These are phyloP conservation scores for Camelina sativa DNA, from an alignment of 345 rosid genomes.

Conservation along the genomic window DNA sequence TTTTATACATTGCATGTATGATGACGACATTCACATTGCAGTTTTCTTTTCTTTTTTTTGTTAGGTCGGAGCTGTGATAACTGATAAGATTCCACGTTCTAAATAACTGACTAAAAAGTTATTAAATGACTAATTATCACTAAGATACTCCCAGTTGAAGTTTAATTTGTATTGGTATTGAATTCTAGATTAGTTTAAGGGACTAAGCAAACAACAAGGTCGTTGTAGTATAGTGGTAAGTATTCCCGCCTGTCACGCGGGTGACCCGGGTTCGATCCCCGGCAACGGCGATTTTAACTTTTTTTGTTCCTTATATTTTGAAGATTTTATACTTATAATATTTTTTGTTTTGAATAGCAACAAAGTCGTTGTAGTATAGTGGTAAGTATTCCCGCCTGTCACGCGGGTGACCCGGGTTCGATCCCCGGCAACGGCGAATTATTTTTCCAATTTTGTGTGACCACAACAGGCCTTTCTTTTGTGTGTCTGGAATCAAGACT, in stretches of 20 bases:
- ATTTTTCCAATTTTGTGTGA: too few species aligned
- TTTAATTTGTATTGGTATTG: too few species aligned
- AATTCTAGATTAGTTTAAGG: too few species aligned
- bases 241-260: constrained; percentile 95
- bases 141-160: background rate
- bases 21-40: background rate
- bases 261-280: constrained; percentile 94
- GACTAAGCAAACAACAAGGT: too few species aligned
- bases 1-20: background rate
- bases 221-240: constrained; percentile 72
- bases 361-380: constrained; percentile 78
- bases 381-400: constrained; percentile 91
- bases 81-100: background rate
- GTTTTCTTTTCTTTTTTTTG: background rate
- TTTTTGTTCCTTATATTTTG: too few species aligned
- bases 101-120: background rate
- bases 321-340: too few species aligned
- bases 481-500: too few species aligned
- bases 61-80: background rate
- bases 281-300: constrained; percentile 64
- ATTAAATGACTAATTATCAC: background rate
- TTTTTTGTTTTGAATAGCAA: too few species aligned
- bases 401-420: constrained; percentile 96
- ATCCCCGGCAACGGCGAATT: constrained; percentile 84
- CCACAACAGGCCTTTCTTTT: too few species aligned